These are phyloP conservation scores for Penicillium verhagenii DNA, from an alignment of 495 filamentous ascomycete species.

Conservation along the genomic window DNA sequence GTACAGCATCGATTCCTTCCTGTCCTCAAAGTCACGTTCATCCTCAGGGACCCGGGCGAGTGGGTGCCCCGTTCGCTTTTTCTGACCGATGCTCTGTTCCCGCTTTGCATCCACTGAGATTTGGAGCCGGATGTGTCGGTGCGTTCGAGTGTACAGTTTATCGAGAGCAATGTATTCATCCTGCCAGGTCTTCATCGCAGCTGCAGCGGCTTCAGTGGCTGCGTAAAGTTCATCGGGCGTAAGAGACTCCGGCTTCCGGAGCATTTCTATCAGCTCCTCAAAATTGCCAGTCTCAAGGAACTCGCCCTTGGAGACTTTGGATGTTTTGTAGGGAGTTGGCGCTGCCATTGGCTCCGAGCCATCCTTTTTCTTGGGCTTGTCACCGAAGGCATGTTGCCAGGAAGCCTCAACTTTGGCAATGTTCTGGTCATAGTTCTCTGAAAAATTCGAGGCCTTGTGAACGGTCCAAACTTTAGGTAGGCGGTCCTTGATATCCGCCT, in stretches of 20 bases:
- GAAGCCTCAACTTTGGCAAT: conserved; percentile 23
- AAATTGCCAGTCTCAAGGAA: conserved; percentile 44
- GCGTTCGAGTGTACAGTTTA: conserved; percentile 50
- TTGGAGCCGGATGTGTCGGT: conserved; percentile 32
- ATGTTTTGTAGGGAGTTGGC: conserved; percentile 42
- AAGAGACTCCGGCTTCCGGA: conserved; percentile 36
- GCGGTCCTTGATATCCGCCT: conserved; percentile 50
- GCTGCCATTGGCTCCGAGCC: conserved; percentile 43
- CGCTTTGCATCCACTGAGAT: conserved; percentile 17
- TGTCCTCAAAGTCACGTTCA: conserved; percentile 34
- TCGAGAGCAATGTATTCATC: conserved; percentile 62
- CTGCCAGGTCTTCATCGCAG: conserved; percentile 58
- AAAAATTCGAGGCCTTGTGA: conserved; percentile 49
- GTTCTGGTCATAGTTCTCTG: conserved; percentile 36
- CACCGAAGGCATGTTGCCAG: conserved; percentile 36
- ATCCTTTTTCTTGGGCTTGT: conserved; percentile 45
- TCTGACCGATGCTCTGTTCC: conserved; percentile 12
- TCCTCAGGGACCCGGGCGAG: conserved; percentile 20
- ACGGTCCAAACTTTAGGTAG: conserved; percentile 60
- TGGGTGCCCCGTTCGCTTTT: conserved; percentile 20
- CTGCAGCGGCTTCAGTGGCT: conserved; percentile 50
- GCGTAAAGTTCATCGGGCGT: conserved; percentile 51
- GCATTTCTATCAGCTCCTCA: conserved; percentile 34
- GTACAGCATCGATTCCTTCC: conserved; percentile 45
- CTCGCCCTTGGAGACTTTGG: conserved; percentile 34